These are phyloP conservation scores for Saccharomyces hybrid DNA, from an alignment of 1,139 yeast genomes.

Conservation along the genomic window DNA sequence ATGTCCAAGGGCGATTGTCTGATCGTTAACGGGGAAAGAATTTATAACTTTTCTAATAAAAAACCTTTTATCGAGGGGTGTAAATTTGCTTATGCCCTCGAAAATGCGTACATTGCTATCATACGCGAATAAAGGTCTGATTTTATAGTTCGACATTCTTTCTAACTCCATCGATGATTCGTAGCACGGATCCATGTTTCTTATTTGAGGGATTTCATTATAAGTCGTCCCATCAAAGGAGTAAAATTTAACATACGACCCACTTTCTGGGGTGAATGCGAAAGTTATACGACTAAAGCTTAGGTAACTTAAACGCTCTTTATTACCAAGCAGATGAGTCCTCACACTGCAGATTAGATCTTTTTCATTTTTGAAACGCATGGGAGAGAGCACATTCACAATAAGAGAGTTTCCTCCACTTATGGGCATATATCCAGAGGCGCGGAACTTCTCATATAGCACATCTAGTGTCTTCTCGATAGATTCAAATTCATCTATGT, in stretches of 20 bases:
- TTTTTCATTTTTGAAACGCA: conserved; percentile 61
- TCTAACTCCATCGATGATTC: conserved; percentile 93
- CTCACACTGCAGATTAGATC: conserved; percentile 53
- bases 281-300: conserved; percentile 83
- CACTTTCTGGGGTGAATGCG: conserved; percentile 70
- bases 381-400: conserved; percentile 50
- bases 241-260: conserved; percentile 83
- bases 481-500: not conserved
- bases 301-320: conserved; percentile 57
- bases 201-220: conserved; percentile 73
- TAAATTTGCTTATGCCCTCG: conserved; percentile 87
- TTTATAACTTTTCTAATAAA: conserved; percentile 92
- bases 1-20: conserved; percentile 81
- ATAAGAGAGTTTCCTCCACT: not conserved
- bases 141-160: conserved; percentile 83
- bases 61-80: conserved; percentile 84
- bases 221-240: conserved; percentile 84
- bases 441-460: not conserved
- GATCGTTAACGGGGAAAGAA: conserved; percentile 85
- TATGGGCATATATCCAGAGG: not conserved
- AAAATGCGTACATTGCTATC: conserved; percentile 93
- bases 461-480: not conserved
- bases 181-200: conserved; percentile 94
- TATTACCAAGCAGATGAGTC: conserved; percentile 57
- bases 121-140: conserved; percentile 87